Evolutionary conservation across 2,329 filamentous ascomycete genomes (phyloP).

Genomic region (Elsinoe australis): DNA sequence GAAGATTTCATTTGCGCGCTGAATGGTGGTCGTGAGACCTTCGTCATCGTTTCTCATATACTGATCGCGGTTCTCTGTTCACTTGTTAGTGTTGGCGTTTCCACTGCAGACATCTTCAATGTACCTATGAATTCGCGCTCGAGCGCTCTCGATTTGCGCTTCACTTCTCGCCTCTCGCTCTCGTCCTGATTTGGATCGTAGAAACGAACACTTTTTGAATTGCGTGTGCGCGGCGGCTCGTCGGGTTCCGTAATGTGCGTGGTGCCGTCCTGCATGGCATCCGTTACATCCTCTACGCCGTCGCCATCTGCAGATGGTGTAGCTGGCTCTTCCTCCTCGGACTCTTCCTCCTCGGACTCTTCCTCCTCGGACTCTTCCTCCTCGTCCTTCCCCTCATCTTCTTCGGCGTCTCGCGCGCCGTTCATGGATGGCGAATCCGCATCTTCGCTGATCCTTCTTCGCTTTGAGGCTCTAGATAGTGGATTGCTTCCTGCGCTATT

Average conservation of each 20-base stretch:
- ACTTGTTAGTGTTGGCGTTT: not conserved
- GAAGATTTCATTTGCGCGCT: constrained; percentile 49
- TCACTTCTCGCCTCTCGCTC: constrained; percentile 62
- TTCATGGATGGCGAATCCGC: constrained; percentile 19
- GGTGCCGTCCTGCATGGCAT: not conserved
- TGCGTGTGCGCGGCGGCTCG: not conserved
- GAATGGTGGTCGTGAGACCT: constrained; percentile 46
- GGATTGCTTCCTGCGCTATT: constrained; percentile 29
- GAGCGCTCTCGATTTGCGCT: constrained; percentile 63
- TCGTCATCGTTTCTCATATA: constrained; percentile 58
- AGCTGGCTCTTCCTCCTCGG: constrained; percentile 25
- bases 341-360: constrained; percentile 25
- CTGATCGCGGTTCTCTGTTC: constrained; percentile 60
- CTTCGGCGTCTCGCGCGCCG: no score
- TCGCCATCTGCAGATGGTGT: constrained; percentile 27
- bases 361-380: constrained; percentile 29
- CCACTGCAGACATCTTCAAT: constrained; percentile 8
- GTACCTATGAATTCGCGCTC: constrained; percentile 52
- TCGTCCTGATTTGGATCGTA: constrained; percentile 81
- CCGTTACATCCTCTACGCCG: constrained; percentile 27
- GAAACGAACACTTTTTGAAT: constrained; percentile 31
- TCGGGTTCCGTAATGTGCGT: not conserved
- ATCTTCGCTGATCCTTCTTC: constrained; percentile 22
- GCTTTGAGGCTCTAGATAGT: constrained; percentile 23
- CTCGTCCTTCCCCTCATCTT: no score